These are phyloP conservation scores for Peniophora sp. DNA, from an alignment of 1,284 basidiomycete species.

Conservation along the genomic window DNA sequence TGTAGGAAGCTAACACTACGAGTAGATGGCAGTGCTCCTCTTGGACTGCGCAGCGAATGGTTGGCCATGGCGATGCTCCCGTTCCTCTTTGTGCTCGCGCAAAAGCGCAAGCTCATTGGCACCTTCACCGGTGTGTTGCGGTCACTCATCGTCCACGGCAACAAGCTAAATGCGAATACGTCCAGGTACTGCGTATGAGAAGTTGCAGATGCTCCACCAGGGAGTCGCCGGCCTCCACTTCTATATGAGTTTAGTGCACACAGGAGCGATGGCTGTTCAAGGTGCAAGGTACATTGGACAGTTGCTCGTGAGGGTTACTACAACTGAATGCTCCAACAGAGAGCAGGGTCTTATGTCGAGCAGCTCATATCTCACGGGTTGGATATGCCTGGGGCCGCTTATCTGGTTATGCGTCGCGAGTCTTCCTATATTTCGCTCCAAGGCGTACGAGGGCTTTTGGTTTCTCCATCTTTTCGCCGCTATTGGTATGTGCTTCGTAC, in stretches of 20 bases:
- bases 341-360: neutral
- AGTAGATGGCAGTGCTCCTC: neutral
- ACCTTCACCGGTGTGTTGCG: neutral
- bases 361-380: neutral
- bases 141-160: too few relatives aligned
- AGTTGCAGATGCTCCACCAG: neutral
- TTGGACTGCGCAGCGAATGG: neutral
- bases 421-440: neutral
- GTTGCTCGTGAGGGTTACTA: too few relatives aligned
- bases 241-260: constrained; percentile 1
- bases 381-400: neutral
- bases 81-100: neutral
- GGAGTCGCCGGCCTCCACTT: neutral
- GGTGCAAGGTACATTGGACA: neutral
- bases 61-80: constrained; percentile 1
- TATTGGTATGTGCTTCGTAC: neutral
- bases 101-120: neutral
- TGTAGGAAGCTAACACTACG: neutral
- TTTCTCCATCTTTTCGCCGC: neutral
- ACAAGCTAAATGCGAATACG: too few relatives aligned
- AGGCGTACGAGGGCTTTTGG: constrained; percentile 1
- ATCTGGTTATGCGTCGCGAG: neutral
- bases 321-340: neutral
- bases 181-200: neutral
- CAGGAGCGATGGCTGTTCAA: neutral